Evolutionary conservation across 768 basidiomycete genomes (phyloP).

Genomic region (Lanmaoa pseudosensibilis): DNA sequence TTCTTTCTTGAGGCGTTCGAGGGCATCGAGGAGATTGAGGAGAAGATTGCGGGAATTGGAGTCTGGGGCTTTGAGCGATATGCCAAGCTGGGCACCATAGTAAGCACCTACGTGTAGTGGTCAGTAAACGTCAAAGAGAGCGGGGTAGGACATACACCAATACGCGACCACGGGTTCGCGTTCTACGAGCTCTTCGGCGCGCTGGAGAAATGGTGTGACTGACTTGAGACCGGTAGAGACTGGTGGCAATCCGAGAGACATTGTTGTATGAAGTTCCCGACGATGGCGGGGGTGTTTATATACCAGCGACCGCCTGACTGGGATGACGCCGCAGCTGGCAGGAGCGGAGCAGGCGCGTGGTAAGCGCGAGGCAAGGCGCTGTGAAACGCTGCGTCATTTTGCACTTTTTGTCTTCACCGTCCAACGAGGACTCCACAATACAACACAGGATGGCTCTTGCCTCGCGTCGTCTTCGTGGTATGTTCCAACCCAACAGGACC

Average conservation of each 20-base stretch:
- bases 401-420: not conserved
- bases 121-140: constrained; percentile 1
- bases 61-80: constrained; percentile 71
- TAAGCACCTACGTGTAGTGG: constrained; percentile 64
- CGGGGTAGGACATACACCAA: constrained; percentile 71
- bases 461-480: not conserved
- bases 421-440: constrained; percentile 2
- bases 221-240: constrained; percentile 61
- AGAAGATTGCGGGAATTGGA: constrained; percentile 64
- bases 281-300: not conserved
- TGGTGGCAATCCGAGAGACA: constrained; percentile 57
- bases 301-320: not conserved
- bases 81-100: constrained; percentile 87
- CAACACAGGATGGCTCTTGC: constrained; percentile 17
- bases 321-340: constrained; percentile 4
- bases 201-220: constrained; percentile 79
- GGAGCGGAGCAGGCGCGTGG: constrained; percentile 4
- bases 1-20: constrained; percentile 79
- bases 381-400: not conserved
- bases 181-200: constrained; percentile 81
- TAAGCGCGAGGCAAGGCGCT: constrained; percentile 9
- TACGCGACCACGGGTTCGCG: constrained; percentile 90
- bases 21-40: constrained; percentile 66
- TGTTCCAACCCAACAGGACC: not conserved
- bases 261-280: constrained; percentile 2